These are phyloP conservation scores for Massariosphaeria phaeospora DNA, from an alignment of 495 filamentous ascomycete genomes.

Conservation along the genomic window DNA sequence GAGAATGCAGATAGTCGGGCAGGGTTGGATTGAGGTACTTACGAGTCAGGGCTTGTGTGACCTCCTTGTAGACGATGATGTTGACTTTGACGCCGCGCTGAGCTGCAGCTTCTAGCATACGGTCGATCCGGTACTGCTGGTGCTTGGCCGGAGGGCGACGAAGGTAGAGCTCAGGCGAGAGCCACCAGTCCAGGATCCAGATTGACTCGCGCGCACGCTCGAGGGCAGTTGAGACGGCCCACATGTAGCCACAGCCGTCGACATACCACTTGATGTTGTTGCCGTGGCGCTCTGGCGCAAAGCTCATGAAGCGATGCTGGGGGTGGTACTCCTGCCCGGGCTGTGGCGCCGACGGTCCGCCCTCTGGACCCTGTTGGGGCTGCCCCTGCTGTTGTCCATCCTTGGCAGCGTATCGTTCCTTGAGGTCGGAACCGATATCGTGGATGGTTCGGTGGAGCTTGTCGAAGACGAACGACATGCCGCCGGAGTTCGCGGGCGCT, in stretches of 20 bases:
- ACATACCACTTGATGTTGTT: constrained; percentile 87
- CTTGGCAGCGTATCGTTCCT: constrained; percentile 42
- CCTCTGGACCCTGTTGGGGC: constrained; percentile 8
- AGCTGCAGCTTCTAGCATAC: constrained; percentile 81
- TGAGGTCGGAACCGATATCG: constrained; percentile 49
- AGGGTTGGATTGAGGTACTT: constrained; percentile 49
- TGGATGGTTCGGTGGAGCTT: constrained; percentile 55
- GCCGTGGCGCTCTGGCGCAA: constrained; percentile 61
- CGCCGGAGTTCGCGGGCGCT: constrained; percentile 12
- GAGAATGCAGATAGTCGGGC: constrained; percentile 44
- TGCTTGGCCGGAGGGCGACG: constrained; percentile 77
- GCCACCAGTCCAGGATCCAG: constrained; percentile 95
- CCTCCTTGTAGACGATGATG: constrained; percentile 93
- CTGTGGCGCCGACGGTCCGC: background rate
- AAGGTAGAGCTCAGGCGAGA: constrained; percentile 85
- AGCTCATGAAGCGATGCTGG: constrained; percentile 72
- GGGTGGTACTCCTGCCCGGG: constrained; percentile 41
- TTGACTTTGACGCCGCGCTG: constrained; percentile 82
- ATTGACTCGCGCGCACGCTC: constrained; percentile 80
- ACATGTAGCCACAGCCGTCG: constrained; percentile 85
- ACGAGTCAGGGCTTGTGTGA: constrained; percentile 75
- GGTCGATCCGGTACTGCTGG: constrained; percentile 81
- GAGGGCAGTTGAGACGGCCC: constrained; percentile 77
- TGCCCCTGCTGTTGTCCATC: constrained; percentile 24
- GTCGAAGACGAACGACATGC: constrained; percentile 50